Conservation (phyloP, 2,329 filamentous ascomycete genomes). For the Botryosphaeria dothidea region DNA sequence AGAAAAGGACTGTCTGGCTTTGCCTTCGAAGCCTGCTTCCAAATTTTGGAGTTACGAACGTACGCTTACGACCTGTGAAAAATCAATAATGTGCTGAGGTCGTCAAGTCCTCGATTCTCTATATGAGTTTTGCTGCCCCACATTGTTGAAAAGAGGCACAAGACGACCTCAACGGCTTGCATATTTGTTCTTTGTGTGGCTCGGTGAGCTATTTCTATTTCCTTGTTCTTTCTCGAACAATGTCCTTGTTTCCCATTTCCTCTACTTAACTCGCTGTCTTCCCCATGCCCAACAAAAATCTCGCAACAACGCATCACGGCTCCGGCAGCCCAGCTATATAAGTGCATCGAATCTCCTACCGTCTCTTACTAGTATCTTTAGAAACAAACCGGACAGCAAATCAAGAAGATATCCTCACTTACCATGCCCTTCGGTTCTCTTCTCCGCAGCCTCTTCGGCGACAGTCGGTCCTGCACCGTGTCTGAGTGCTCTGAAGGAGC, state of each 20-base stretch:
- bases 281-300: too few species aligned
- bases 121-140: neutral
- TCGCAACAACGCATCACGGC: neutral
- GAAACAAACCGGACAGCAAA: too few species aligned
- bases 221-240: neutral
- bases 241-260: neutral
- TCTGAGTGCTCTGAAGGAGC: neutral
- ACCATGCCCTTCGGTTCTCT: neutral
- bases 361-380: too few species aligned
- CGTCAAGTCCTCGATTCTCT: neutral
- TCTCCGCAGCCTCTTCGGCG: neutral
- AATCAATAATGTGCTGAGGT: neutral
- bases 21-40: neutral
- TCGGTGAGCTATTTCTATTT: neutral
- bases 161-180: neutral
- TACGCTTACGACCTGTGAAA: neutral
- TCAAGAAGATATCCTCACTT: neutral
- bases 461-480: neutral
- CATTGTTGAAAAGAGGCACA: neutral
- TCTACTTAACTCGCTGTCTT: too few species aligned
- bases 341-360: too few species aligned
- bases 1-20: neutral
- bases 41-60: neutral
- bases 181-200: neutral
- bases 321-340: neutral